Base-by-base conservation (phyloP, 169 alveolate species). In the Cryptosporidium andersoni region DNA sequence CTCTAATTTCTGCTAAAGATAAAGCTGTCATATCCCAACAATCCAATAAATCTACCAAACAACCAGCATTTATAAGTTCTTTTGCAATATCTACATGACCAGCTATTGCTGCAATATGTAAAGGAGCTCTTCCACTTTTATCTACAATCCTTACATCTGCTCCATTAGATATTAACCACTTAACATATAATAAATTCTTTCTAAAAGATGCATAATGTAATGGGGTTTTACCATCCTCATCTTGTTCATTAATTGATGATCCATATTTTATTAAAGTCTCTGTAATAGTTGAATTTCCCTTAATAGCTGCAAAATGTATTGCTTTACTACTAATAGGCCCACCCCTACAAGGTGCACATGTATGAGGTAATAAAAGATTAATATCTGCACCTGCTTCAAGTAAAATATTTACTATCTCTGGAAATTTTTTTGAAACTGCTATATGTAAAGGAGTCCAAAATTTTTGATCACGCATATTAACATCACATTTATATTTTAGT, bases 291-390 rank as follows among this genome's bases (percentile, higher is more conserved):
- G 63, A 82, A 65, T 91, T 92, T 12, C 95, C 95, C 82, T 91
- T 92, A 64, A 93, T 93, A 42, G 96, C 96, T 43, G 96, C 96
- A 67, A 93, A 93, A 82, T 93, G 96, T 36, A 93, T 92, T 25
- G 95, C 89, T 65, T 90, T 89, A 65, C 94, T 89, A 40, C 90
- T 89, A 3, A 92, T 93, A 56, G 91, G 94, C 4, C 90, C 91
- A 2, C 92, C 90, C 36, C 96, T 89, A 40, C 92, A 89, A 2
- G 96, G 96, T 37, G 96, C 95, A 68, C 95, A 93, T 25, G 92
- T 90, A 89, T 93, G 96, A 55, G 91, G 92, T 62, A 93, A 82
- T 45, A 67, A 85, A n/a, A 92, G 82, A 55, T 65, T 62, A 43
- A 91, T 81, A 64, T 93, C 92, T 7, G 94, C 94, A 49, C 92